Base-by-base conservation (phyloP, 768 basidiomycete genomes). In the Candolleomyces efflorescens region DNA sequence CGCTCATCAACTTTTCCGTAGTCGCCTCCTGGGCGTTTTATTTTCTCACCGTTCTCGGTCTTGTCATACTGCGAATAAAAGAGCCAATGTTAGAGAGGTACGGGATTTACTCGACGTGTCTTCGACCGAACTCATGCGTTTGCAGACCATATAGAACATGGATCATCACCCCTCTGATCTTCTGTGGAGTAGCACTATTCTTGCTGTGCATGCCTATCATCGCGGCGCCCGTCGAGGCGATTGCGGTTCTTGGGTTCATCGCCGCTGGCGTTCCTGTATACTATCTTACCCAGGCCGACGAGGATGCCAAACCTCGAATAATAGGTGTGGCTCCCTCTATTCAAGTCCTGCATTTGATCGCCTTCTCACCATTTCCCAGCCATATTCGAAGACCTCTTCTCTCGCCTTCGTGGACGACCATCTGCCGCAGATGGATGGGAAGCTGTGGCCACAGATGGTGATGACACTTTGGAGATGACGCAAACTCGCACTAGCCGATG, bases 151-250 rank as follows among this genome's bases (percentile, higher is more conserved):
- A 98, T 69, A 90, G 84, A 65, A 90, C 93, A 5, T 97, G 88
- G 87, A 89, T 97, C 36, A 80, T 83, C 38, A 98, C 96, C 0
- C 96, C 96, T 1, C 75, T 98, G 27, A 84, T 78, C 4, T 98
- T 98, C 71, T 96, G 94, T 65, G 87, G 81, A 32, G 92, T 94
- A 67, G 92, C 94, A 2, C 74, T 94, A 52, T 95, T 95, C 73
- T 77, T 98, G 53, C 76, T 99, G 10, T 89, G 87, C 65, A 96
- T 99, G 92, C 94, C 95, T 1, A 79, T 96, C 52, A 87, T 95
- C 56, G 96, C 96, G 3, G 94, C 95, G 20, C 96, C 96, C 6
- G 74, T 87, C 13, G 89, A 96, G 68, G 94, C 95, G 0, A 69
- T 91, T 5, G 86, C 94, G 7, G 95, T 94, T 5, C 78, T 97